Evolutionary conservation across 2,329 filamentous ascomycete genomes (phyloP).

Genomic region (Botrytis tulipae): DNA sequence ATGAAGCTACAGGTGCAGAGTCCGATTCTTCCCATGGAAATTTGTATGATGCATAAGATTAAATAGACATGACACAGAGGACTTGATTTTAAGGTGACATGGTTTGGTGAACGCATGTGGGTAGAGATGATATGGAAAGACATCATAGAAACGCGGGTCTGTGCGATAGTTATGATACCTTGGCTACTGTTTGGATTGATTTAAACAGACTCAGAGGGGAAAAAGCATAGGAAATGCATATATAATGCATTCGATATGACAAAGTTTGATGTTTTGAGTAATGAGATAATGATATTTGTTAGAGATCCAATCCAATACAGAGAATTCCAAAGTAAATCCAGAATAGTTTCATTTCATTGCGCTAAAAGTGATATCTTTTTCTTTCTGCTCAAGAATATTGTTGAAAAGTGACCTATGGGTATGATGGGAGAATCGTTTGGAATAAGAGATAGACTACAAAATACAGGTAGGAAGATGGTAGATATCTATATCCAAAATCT

Average conservation of each 20-base stretch:
- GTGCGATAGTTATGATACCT: not conserved
- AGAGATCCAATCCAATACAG: not conserved
- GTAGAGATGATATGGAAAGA: not conserved
- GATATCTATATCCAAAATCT: not conserved
- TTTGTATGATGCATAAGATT: not conserved
- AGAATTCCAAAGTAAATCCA: not conserved
- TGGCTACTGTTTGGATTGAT: not conserved
- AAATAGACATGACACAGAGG: not conserved
- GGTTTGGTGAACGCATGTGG: not conserved
- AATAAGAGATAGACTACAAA: not conserved
- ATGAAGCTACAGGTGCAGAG: not conserved
- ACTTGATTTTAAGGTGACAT: not conserved
- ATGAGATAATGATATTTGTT: not conserved
- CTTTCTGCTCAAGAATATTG: not conserved
- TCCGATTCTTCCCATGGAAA: not conserved
- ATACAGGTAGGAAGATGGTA: not conserved
- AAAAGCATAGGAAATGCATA: not conserved
- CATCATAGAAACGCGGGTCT: not conserved
- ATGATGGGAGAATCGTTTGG: not conserved
- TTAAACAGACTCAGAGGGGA: not conserved
- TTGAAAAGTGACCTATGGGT: not conserved
- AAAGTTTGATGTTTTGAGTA: not conserved
- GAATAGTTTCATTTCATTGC: not conserved
- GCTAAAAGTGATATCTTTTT: not conserved
- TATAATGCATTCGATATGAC: not conserved